Percentiles rank a stretch among this genome's conserved stretches.
phyloP scores from a whole-genome alignment of 75 land plant genomes.

The Pinus tabuliformis region DNA sequence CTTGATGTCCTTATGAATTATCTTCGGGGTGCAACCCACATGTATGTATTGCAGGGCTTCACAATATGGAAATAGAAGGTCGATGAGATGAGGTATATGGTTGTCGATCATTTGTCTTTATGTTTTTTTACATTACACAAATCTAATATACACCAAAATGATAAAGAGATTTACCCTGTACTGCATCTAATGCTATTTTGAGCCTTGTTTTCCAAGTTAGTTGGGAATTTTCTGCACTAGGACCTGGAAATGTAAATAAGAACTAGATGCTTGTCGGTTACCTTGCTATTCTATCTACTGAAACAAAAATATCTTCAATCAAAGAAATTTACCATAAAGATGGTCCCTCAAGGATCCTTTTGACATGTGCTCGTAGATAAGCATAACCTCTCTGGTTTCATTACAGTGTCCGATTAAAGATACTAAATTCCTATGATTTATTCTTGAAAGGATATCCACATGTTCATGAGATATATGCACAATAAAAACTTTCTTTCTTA shows the following conservation, averaged over 20 bases:
- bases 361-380: constrained; percentile 57
- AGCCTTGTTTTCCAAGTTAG: constrained; percentile 8
- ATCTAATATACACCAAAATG: too few species aligned
- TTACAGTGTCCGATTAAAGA: constrained; percentile 36
- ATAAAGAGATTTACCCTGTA: not conserved
- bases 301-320: not conserved
- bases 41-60: constrained; percentile 21
- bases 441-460: constrained; percentile 16
- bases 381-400: constrained; percentile 22
- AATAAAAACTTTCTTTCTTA: too few species aligned
- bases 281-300: not conserved
- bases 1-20: constrained; percentile 44
- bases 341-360: constrained; percentile 22
- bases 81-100: not conserved
- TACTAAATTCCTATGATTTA: constrained; percentile 26
- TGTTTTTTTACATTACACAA: too few species aligned
- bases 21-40: constrained; percentile 9
- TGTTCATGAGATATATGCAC: not conserved
- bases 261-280: not conserved
- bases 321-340: constrained; percentile 28
- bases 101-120: too few species aligned
- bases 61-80: not conserved
- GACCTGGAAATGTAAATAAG: not conserved
- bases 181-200: constrained; percentile 1
- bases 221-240: not conserved